Evolutionary conservation across 345 rosid species (phyloP).

Genomic region (Fremontodendron californicum): DNA sequence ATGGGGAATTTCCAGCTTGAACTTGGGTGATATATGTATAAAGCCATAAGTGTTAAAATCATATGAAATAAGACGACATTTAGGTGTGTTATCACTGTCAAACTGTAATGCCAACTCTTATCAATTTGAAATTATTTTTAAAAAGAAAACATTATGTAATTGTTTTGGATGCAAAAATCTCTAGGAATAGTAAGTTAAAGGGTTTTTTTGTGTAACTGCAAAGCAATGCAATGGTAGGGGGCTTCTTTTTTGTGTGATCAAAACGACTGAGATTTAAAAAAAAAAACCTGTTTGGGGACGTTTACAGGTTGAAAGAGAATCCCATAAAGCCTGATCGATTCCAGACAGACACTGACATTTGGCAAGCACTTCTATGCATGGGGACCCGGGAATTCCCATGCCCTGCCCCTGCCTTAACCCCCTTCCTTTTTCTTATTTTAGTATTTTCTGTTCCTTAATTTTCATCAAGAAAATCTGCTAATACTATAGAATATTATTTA

Average conservation of each 20-base stretch:
- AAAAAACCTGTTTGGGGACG: conserved; percentile 8
- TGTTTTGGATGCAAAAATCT: neutral
- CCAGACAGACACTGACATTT: conserved; percentile 24
- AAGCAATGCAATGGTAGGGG: neutral
- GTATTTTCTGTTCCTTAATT: neutral
- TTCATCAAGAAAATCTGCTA: neutral
- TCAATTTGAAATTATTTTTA: too few species aligned
- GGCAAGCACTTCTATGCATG: neutral
- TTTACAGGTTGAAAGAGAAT: conserved; percentile 23
- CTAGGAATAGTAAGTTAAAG: neutral
- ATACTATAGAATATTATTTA: too few species aligned
- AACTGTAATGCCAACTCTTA: neutral
- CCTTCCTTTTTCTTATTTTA: neutral
- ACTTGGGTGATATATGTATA: neutral
- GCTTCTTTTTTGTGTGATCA: neutral
- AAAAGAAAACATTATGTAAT: neutral
- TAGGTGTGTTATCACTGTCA: neutral
- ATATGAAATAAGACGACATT: neutral
- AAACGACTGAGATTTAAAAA: conserved; percentile 1
- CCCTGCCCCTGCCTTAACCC: too few species aligned
- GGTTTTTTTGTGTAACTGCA: neutral
- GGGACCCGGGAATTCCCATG: neutral
- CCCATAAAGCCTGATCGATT: conserved; percentile 26
- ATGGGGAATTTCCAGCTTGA: neutral
- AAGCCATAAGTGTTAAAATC: neutral